phyloP scores from a whole-genome alignment of 257 asterid genomes.

The Gynochthodes officinalis region DNA sequence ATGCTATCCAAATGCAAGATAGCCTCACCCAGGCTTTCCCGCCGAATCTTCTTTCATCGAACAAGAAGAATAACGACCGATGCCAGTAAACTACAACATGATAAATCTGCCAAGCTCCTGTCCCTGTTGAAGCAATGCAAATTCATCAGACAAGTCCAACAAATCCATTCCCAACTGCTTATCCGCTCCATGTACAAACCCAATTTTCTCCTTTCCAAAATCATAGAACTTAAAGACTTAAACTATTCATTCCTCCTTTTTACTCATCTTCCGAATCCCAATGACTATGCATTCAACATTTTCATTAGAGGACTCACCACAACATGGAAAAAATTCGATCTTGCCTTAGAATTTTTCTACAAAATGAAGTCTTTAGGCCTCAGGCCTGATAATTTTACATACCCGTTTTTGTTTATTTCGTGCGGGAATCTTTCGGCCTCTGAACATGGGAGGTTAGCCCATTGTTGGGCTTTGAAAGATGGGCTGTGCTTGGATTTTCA shows the following conservation, averaged over 20 bases:
- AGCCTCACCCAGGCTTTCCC: conserved; percentile 4
- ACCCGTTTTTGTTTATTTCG: conserved; percentile 75
- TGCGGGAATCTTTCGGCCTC: conserved; percentile 55
- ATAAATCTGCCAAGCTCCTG: conserved; percentile 39
- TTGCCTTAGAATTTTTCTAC: conserved; percentile 46
- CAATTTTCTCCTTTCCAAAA: conserved; percentile 59
- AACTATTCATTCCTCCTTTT: conserved; percentile 49
- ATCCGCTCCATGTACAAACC: conserved; percentile 57
- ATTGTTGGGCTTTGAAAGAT: conserved; percentile 57
- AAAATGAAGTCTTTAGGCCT: conserved; percentile 53
- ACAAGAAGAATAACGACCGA: background rate
- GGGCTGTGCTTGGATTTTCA: conserved; percentile 69
- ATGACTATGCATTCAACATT: conserved; percentile 68
- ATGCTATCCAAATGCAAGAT: background rate
- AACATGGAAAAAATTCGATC: conserved; percentile 61
- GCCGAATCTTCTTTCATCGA: background rate
- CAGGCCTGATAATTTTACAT: conserved; percentile 75
- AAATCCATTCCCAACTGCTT: conserved; percentile 70
- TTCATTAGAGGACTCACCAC: conserved; percentile 78
- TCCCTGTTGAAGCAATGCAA: conserved; percentile 43
- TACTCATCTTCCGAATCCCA: conserved; percentile 45
- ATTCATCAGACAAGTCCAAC: conserved; percentile 46
- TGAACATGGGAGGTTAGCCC: conserved; percentile 45
- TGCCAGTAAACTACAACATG: background rate
- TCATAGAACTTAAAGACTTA: conserved; percentile 57